phyloP scores from a whole-genome alignment of 2,329 filamentous ascomycete genomes.

The Fusarium subtropicale region DNA sequence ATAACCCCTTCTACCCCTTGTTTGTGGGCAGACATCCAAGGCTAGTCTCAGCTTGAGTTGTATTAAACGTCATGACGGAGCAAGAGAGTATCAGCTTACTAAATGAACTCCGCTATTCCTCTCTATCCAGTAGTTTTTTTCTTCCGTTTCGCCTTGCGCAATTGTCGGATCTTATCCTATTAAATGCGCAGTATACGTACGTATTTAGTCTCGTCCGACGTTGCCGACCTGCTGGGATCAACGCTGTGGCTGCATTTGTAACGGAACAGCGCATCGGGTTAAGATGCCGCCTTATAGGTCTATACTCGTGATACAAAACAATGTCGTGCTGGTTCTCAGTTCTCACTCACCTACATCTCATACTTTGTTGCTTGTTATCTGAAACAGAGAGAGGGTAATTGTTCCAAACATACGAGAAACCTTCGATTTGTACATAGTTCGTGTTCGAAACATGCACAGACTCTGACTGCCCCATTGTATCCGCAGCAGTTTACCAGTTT shows the following conservation, averaged over 20 bases:
- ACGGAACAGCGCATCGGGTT: neutral
- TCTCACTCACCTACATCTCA: neutral
- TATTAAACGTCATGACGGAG: conserved; percentile 6
- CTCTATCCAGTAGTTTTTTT: neutral
- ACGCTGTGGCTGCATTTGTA: conserved; percentile 1
- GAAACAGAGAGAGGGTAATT: neutral
- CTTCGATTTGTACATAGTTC: neutral
- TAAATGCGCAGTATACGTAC: neutral
- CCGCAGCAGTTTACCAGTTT: neutral
- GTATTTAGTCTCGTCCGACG: conserved; percentile 8
- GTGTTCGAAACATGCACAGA: neutral
- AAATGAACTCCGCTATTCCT: conserved; percentile 13
- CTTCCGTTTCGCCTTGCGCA: neutral
- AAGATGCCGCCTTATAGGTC: neutral
- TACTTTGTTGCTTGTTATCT: neutral
- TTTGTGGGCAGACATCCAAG: neutral
- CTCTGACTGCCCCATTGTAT: neutral
- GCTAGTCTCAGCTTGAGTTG: neutral
- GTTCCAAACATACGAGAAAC: neutral
- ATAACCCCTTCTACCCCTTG: neutral
- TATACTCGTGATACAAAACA: neutral
- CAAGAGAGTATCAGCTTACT: conserved; percentile 1
- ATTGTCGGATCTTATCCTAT: neutral
- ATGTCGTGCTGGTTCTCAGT: neutral
- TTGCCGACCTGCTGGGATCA: conserved; percentile 21